Evolutionary conservation across 495 filamentous ascomycete genomes (phyloP), one percentile per base, ranked within the genome.

Genomic region (Xylaria cubensis): DNA sequence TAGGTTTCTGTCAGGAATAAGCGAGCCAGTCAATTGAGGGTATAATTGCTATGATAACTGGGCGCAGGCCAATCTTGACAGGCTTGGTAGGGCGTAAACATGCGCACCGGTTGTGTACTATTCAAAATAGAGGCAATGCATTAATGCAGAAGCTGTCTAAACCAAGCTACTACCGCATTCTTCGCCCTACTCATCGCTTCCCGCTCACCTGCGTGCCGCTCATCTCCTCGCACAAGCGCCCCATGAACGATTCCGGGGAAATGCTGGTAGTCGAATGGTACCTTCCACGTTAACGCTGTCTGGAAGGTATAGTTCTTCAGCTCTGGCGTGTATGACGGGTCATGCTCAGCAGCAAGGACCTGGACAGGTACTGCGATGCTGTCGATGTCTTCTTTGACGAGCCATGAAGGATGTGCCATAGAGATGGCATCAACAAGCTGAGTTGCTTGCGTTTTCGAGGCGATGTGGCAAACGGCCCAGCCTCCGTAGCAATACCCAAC

Each of bases 401-500:
- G 62, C 19, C 82, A 72, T 6, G 81, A 85, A 1, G 89, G 89
- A 76, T 91, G 89, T 1, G 80, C 89, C 4, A 78, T 82, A 0
- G 84, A 82, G 46, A 90, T 82, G 61, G 79, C 84, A 69, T 90
- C 87, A n/a, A 92, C 82, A 17, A 91, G 75, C 9, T 77, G 80
- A 24, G 77, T 75, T 1, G 71, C 77, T 50, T 78, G 74, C 75
- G 78, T 78, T 55, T 73, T 71, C 0, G 80, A 70, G 0, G 79
- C 78, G 4, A 90, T 79, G 50, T 84, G 79, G 74, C 87, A 85
- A 39, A 82, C 81, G 0, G 83, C 88, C 88, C 87, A 90, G 1
- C 87, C 88, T 51, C 89, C 88, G 61, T 81, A 91, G 80, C 90
- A 92, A 74, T 83, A 90, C 1, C 89, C 88, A 15, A 91, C 76